These are phyloP conservation scores for Diaporthe batatas DNA, from an alignment of 2,329 filamentous ascomycete species.

Conservation along the genomic window DNA sequence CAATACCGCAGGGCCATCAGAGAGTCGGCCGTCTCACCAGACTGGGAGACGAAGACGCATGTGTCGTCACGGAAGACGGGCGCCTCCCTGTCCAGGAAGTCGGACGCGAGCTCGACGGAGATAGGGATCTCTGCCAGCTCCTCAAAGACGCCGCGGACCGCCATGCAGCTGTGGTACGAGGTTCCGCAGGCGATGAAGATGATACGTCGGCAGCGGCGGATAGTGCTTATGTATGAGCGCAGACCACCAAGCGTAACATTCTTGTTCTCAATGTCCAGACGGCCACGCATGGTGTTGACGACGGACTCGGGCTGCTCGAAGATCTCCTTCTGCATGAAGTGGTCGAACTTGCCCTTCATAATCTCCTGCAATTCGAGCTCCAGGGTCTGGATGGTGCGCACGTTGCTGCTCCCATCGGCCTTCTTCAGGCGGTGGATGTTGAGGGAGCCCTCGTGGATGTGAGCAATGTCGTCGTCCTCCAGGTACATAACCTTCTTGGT, in stretches of 20 bases:
- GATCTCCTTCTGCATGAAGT: constrained; percentile 99
- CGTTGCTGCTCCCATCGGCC: constrained; percentile 95
- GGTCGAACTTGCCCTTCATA: constrained; percentile 99
- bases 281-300: constrained; percentile 99
- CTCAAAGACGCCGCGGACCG: constrained; percentile 96
- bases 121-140: constrained; percentile 99
- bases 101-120: constrained; percentile 94
- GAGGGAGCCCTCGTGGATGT: constrained; percentile 98
- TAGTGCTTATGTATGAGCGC: constrained; percentile 95
- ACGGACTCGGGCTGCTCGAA: constrained; percentile 99
- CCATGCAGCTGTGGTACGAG: constrained; percentile 99
- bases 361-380: constrained; percentile 99
- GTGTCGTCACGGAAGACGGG: constrained; percentile 99
- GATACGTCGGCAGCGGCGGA: constrained; percentile 94
- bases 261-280: constrained; percentile 93
- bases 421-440: constrained; percentile 99
- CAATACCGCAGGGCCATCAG: constrained; percentile 98
- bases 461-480: constrained; percentile 99
- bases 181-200: constrained; percentile 99
- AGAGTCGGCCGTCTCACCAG: constrained; percentile 97
- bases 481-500: constrained; percentile 99
- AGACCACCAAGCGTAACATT: constrained; percentile 95
- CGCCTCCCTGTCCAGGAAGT: constrained; percentile 96
- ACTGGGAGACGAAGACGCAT: constrained; percentile 98
- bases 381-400: constrained; percentile 97